These are phyloP conservation scores for Colletotrichum orchidophilum DNA, from an alignment of 2,329 filamentous ascomycete species.

Conservation along the genomic window DNA sequence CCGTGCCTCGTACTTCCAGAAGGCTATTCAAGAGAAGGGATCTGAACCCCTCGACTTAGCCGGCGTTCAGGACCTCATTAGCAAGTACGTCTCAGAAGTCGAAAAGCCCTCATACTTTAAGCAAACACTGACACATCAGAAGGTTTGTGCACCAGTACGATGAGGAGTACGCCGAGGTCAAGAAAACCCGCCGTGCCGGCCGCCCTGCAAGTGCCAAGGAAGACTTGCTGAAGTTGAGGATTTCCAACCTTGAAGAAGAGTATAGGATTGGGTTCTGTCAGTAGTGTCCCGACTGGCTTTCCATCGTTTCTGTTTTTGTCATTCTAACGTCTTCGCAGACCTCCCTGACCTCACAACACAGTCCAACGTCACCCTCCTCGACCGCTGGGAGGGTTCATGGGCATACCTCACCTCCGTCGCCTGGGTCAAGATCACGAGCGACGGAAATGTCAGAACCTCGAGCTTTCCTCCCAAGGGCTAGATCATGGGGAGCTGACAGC, in stretches of 20 bases:
- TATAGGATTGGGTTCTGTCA: constrained; percentile 83
- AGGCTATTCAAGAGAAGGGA: constrained; percentile 64
- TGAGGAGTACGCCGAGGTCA: constrained; percentile 72
- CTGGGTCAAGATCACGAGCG: constrained; percentile 78
- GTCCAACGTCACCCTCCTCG: constrained; percentile 71
- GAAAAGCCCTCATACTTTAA: neutral
- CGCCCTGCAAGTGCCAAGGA: constrained; percentile 82
- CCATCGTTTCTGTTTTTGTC: neutral
- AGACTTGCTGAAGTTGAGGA: constrained; percentile 78
- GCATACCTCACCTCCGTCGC: constrained; percentile 77
- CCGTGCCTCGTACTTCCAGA: constrained; percentile 72
- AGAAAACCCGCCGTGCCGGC: constrained; percentile 78
- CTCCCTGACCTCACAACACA: constrained; percentile 79
- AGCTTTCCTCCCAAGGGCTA: constrained; percentile 75
- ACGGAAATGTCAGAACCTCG: constrained; percentile 72
- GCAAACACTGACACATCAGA: constrained; percentile 41
- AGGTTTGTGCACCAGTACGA: constrained; percentile 76
- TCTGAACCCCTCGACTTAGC: constrained; percentile 60
- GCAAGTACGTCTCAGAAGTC: constrained; percentile 57
- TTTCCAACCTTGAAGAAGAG: constrained; percentile 78
- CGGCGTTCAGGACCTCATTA: constrained; percentile 69
- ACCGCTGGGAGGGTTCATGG: constrained; percentile 87
- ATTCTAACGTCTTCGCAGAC: constrained; percentile 7
- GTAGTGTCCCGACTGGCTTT: constrained; percentile 45
- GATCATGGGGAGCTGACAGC: constrained; percentile 30